phyloP scores from a whole-genome alignment of 257 asterid genomes.

The Solanum rostratum region DNA sequence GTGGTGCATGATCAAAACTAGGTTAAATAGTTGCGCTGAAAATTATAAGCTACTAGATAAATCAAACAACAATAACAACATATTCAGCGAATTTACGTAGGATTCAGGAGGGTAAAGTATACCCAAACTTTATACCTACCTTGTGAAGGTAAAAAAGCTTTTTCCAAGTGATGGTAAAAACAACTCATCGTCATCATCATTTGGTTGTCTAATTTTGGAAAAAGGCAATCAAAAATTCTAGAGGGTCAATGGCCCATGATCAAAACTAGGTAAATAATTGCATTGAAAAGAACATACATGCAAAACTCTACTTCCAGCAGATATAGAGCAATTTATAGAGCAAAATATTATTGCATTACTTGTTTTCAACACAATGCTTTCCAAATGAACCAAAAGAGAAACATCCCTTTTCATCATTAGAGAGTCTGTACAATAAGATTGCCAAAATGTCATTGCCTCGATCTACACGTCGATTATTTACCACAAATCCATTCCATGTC shows the following conservation, averaged over 20 bases:
- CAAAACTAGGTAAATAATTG: too few species aligned
- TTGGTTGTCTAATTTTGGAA: neutral
- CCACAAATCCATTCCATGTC: neutral
- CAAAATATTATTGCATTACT: neutral
- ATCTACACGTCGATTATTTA: neutral
- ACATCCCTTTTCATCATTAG: neutral
- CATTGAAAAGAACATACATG: neutral
- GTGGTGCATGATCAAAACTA: neutral
- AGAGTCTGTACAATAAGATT: neutral
- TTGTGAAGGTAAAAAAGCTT: neutral
- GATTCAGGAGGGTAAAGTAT: neutral
- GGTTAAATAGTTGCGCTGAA: too few species aligned
- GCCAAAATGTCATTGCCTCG: neutral
- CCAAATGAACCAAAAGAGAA: neutral
- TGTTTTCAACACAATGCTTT: neutral
- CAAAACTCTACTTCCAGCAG: neutral
- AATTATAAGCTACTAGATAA: neutral
- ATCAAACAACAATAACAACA: neutral
- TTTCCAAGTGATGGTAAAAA: too few species aligned
- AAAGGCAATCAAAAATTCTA: accelerated
- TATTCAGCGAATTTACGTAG: neutral
- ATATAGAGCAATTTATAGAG: neutral
- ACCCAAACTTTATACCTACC: neutral
- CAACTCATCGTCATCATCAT: neutral
- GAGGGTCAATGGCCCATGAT: neutral